phyloP scores from a whole-genome alignment of 2,329 filamentous ascomycete genomes.

The Madurella fahalii region DNA sequence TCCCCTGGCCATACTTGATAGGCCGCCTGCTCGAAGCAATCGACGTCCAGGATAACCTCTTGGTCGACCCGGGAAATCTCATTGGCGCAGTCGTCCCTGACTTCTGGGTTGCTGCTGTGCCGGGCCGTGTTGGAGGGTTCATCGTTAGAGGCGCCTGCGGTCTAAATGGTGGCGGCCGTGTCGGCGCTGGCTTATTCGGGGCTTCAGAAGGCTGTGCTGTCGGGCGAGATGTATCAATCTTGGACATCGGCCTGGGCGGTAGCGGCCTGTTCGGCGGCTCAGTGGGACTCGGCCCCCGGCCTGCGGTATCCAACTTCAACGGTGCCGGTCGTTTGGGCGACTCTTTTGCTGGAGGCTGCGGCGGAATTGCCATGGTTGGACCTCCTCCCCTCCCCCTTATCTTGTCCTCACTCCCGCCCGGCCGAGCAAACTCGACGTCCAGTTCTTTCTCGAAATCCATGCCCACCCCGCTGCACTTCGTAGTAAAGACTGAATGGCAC shows the following conservation, averaged over 20 bases:
- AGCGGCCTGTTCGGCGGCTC: conserved; percentile 24
- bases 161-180: conserved; percentile 15
- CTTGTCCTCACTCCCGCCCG: background rate
- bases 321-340: conserved; percentile 16
- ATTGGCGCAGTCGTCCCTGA: conserved; percentile 14
- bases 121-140: conserved; percentile 26
- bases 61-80: conserved; percentile 34
- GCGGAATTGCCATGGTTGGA: conserved; percentile 19
- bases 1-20: conserved; percentile 47
- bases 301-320: conserved; percentile 6
- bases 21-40: conserved; percentile 31
- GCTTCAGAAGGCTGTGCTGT: background rate
- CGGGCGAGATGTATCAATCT: conserved; percentile 4
- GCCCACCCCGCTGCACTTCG: conserved; percentile 13
- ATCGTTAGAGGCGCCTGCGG: conserved; percentile 23
- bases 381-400: conserved; percentile 3
- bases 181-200: conserved; percentile 15
- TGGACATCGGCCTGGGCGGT: conserved; percentile 19
- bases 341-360: conserved; percentile 24
- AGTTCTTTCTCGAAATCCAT: conserved; percentile 19
- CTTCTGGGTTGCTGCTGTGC: conserved; percentile 19
- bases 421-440: conserved; percentile 12
- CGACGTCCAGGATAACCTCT: conserved; percentile 34
- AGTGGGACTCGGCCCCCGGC: conserved; percentile 6
- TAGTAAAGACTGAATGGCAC: conserved; percentile 8